A percentile compares a stretch with the other conserved stretches of the same genome.
These are phyloP conservation scores for Flueggea neowawraea DNA, from an alignment of 441 rosid species.

Conservation along the genomic window DNA sequence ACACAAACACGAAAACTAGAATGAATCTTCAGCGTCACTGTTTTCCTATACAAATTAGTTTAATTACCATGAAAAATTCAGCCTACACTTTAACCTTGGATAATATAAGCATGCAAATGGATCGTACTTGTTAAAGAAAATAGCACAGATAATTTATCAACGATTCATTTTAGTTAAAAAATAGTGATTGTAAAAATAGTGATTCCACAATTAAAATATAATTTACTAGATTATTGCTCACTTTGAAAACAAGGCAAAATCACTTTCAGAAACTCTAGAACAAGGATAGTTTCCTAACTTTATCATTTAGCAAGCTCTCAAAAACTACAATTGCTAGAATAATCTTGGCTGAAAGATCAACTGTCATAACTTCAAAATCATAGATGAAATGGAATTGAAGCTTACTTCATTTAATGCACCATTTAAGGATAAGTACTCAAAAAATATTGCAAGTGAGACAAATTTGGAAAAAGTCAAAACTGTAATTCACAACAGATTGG, in stretches of 20 bases:
- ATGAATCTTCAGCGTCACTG: too few species aligned
- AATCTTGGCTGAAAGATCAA: neutral
- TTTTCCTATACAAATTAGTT: too few species aligned
- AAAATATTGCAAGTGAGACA: neutral
- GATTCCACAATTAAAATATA: neutral
- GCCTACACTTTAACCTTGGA: too few species aligned
- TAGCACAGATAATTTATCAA: too few species aligned
- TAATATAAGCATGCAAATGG: too few species aligned
- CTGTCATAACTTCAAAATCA: constrained; percentile 1
- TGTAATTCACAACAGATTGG: constrained; percentile 12
- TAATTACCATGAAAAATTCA: too few species aligned
- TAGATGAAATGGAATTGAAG: constrained; percentile 3
- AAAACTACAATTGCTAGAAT: neutral
- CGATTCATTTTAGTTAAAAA: too few species aligned
- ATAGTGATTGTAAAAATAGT: too few species aligned
- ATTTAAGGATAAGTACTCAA: constrained; percentile 6
- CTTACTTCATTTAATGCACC: constrained; percentile 6
- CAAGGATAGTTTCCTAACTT: constrained; percentile 37
- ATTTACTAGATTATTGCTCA: constrained; percentile 8
- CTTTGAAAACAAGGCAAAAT: constrained; percentile 26
- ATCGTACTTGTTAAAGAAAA: too few species aligned
- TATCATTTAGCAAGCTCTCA: constrained; percentile 7
- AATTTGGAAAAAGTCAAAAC: constrained; percentile 16
- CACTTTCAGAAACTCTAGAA: constrained; percentile 23
- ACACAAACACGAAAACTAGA: too few species aligned